These are phyloP conservation scores for Echium plantagineum DNA, from an alignment of 257 asterid genomes.

Conservation along the genomic window DNA sequence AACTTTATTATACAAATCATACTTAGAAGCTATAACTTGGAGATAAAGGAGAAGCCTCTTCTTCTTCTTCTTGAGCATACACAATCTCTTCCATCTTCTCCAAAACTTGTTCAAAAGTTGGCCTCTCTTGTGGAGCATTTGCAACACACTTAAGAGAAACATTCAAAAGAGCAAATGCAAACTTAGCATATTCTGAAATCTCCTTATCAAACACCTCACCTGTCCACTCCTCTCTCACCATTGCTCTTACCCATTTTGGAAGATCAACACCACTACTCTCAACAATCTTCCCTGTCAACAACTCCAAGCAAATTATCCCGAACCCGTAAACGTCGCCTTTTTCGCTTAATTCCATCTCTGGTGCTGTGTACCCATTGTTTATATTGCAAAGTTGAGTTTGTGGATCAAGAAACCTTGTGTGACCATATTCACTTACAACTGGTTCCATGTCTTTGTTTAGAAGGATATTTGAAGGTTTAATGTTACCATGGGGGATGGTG, in stretches of 20 bases:
- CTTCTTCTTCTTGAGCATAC: conserved; percentile 25
- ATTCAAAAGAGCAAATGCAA: conserved; percentile 31
- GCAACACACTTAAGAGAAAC: conserved; percentile 34
- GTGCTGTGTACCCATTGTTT: conserved; percentile 18
- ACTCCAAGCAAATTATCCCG: conserved; percentile 28
- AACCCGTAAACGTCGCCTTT: conserved; percentile 23
- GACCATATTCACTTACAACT: conserved; percentile 34
- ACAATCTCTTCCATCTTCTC: conserved; percentile 29
- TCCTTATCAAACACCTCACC: conserved; percentile 37
- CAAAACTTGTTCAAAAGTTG: conserved; percentile 20
- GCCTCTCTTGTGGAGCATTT: conserved; percentile 22
- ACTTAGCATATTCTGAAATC: conserved; percentile 15
- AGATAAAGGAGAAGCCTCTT: conserved; percentile 10
- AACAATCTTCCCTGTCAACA: conserved; percentile 32
- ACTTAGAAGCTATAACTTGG: conserved; percentile 7
- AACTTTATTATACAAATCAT: not conserved
- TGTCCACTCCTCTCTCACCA: conserved; percentile 39
- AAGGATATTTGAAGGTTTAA: conserved; percentile 38
- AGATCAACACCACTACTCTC: conserved; percentile 28
- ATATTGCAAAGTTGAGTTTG: conserved; percentile 1
- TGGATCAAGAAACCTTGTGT: conserved; percentile 12
- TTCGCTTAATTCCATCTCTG: conserved; percentile 20
- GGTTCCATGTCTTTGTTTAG: conserved; percentile 22
- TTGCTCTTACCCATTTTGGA: conserved; percentile 33
- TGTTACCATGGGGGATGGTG: conserved; percentile 37